phyloP scores from a whole-genome alignment of 495 filamentous ascomycete genomes.

The Penicillium lividum region DNA sequence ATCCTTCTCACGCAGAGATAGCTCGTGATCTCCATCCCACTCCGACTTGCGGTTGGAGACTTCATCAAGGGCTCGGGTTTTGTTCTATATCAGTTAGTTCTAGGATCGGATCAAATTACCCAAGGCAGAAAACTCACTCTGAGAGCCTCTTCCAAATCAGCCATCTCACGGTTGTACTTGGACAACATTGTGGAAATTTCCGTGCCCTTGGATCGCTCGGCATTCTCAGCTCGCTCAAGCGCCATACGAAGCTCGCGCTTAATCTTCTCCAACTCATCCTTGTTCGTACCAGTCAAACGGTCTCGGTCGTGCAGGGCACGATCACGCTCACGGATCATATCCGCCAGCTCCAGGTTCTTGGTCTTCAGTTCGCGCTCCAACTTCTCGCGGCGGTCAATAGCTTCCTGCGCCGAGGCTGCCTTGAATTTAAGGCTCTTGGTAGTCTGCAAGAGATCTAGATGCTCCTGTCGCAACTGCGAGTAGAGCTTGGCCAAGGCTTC shows the following conservation, averaged over 20 bases:
- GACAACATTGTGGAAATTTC: slow-evolving; percentile 92
- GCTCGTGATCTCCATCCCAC: slow-evolving; percentile 80
- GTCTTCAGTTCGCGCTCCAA: slow-evolving; percentile 96
- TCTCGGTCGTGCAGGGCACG: slow-evolving; percentile 93
- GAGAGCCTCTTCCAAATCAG: slow-evolving; percentile 90
- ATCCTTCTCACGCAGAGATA: slow-evolving; percentile 85
- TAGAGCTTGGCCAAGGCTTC: slow-evolving; percentile 96
- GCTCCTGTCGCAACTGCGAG: slow-evolving; percentile 91
- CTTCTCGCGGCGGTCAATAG: slow-evolving; percentile 92
- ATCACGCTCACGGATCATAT: slow-evolving; percentile 97
- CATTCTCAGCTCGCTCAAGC: slow-evolving; percentile 87
- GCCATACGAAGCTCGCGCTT: slow-evolving; percentile 96
- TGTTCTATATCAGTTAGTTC: slow-evolving; percentile 51
- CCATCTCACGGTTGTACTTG: slow-evolving; percentile 96
- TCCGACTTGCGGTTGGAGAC: slow-evolving; percentile 73
- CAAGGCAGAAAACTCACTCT: slow-evolving; percentile 43
- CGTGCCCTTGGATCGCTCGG: slow-evolving; percentile 86
- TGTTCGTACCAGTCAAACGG: slow-evolving; percentile 77
- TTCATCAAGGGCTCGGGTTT: slow-evolving; percentile 87
- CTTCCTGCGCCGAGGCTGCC: slow-evolving; percentile 93
- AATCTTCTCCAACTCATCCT: slow-evolving; percentile 92
- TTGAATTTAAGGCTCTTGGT: slow-evolving; percentile 96
- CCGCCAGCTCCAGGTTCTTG: slow-evolving; percentile 95
- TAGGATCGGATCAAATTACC: not conserved
- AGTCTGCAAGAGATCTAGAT: slow-evolving; percentile 89